Base-by-base conservation (phyloP, 1,139 yeast species). In the Sugiyamaella castrensis region DNA sequence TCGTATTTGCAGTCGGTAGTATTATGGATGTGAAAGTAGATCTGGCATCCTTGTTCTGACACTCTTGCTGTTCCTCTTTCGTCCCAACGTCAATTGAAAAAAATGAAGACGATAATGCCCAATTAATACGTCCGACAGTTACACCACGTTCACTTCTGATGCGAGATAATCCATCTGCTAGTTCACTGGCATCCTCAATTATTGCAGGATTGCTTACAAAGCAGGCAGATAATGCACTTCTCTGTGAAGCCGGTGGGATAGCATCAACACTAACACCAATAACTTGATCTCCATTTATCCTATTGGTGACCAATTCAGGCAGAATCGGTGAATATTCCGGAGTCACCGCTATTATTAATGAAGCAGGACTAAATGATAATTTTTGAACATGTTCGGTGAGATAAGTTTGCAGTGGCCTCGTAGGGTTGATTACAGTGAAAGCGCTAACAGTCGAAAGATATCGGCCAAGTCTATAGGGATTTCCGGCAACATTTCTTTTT, bases 1-100 rank as follows among this genome's bases (percentile, higher is more conserved):
- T 55, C 1, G 71, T 68, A 47, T 66, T 67, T 1, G 71, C 70
- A 10, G 61, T 57, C 1, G 69, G 68, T 28, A 68, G 35, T 9
- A 55, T 38, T n/a, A 48, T 11, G 9, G 44, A 36, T n/a, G 31
- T 16, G 13, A 28, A 45, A 13, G 5, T 28, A 35, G 24, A 16
- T 35, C 24, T 5, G 5, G 24, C 24, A 19, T 19, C 24, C 24
- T 19, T 7, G 19, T 41, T 13, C 30, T 27, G 29, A 8, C 5
- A 19, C 24, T 19, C 24, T 19, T 19, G 24, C 5, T 9, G 7
- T 27, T 4, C 15, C 34, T 15, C 44, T 30, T 48, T 53, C 31
- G 54, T 50, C 7, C 46, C 46, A 26, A 43, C 6, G 15, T 37
- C 47, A 30, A 37, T 43, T n/a, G 47, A 43, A 35, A 64, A 38